These are phyloP conservation scores for Solanum etuberosum DNA, from an alignment of 257 asterid species.

Conservation along the genomic window DNA sequence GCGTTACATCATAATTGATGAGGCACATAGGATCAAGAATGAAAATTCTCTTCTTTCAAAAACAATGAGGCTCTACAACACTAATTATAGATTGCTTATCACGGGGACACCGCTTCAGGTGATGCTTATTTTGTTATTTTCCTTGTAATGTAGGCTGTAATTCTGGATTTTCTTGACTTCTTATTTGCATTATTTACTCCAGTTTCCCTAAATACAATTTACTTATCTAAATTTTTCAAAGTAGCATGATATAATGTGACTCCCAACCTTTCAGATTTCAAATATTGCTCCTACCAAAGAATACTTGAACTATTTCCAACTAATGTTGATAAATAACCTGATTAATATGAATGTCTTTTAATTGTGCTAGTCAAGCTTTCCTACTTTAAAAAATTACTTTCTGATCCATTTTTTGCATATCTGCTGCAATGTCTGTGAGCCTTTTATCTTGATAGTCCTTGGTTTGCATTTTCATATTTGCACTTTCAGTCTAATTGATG, in stretches of 20 bases:
- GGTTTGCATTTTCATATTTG: not conserved
- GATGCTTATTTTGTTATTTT: not conserved
- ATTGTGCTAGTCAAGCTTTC: not conserved
- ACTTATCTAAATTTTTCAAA: not conserved
- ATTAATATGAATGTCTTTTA: not conserved
- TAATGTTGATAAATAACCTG: not conserved
- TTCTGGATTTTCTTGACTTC: not conserved
- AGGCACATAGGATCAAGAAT: constrained; percentile 96
- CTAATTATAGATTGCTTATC: constrained; percentile 90
- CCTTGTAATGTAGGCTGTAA: not conserved
- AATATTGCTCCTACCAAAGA: not conserved
- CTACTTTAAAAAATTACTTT: not conserved
- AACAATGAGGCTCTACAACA: constrained; percentile 83
- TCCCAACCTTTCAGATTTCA: not conserved
- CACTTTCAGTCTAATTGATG: not conserved
- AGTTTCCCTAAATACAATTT: not conserved
- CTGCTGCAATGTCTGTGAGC: not conserved
- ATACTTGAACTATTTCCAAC: not conserved
- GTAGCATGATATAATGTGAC: not conserved
- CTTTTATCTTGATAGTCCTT: not conserved
- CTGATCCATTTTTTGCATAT: not conserved
- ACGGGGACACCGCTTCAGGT: constrained; percentile 99
- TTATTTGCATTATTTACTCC: not conserved
- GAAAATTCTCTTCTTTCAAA: constrained; percentile 95
- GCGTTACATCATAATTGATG: constrained; percentile 97